Base-by-base conservation (phyloP, 2,329 filamentous ascomycete genomes). In the Nothopassalora personata region DNA sequence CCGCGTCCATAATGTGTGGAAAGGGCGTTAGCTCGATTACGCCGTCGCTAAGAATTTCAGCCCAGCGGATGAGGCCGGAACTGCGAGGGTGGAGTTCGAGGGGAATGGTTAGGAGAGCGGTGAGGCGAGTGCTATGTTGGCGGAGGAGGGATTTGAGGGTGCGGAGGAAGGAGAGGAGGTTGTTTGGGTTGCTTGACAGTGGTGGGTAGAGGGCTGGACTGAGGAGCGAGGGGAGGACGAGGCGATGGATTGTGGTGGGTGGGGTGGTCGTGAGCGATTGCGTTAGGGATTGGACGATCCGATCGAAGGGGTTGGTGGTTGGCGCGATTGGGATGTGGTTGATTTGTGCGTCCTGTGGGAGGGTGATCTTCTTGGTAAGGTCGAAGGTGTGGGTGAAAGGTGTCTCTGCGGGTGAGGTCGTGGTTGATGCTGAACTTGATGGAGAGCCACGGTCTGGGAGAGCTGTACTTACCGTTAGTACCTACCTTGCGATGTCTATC, bases 161-260 rank as follows among this genome's bases (percentile, higher is more conserved):
- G 67, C 96, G 91, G 4, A 97, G 76, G 70, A 97, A 96, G 62
- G 86, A 86, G 31, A 97, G 78, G 27, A 96, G 77, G 67, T 88
- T 81, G 31, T 86, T 77, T 0, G 93, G 91, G n/a, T 82, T 82
- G 64, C 84, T 86, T 49, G 86, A 80, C 28, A 83, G 79, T 1
- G 88, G 80, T 27, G 88, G 83, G 70, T 97, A 97, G 13, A 92
- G 73, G 1, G 89, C 87, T n/a, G 94, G 93, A 3, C 90, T 94
- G 27, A 97, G 83, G 9, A 97, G 80, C 56, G 83, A 87, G 0
- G 94, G 93, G n/a, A 97, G 80, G 49, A 97, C 78, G 39, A 97
- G 79, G 50, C 94, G 86, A 72, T 97, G 93, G 31, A 94, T 78
- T 1, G 80, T 83, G 8, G 81, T 80, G 1, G 84, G 77, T 1